Evolutionary conservation across 768 basidiomycete species (phyloP).

Genomic region (Tylopilus vinaceipallidus): DNA sequence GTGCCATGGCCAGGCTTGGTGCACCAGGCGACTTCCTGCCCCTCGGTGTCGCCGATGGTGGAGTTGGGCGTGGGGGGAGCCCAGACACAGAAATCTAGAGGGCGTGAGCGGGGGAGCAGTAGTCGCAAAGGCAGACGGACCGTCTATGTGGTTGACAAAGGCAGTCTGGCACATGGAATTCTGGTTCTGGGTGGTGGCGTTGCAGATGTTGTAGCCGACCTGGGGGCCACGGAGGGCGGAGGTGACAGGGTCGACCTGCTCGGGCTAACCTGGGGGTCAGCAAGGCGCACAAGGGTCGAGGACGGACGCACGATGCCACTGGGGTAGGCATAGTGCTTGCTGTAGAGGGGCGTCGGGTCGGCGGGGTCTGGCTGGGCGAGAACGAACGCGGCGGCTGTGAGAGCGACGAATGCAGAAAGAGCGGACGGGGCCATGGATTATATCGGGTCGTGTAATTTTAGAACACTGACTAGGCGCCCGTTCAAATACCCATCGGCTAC

Average conservation of each 20-base stretch:
- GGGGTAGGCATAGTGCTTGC: constrained; percentile 46
- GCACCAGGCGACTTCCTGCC: constrained; percentile 74
- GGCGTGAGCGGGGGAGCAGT: not conserved
- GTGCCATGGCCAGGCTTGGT: constrained; percentile 69
- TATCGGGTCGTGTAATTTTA: constrained; percentile 3
- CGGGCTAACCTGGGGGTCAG: constrained; percentile 37
- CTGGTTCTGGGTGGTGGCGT: constrained; percentile 61
- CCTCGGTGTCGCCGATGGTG: constrained; percentile 64
- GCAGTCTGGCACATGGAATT: constrained; percentile 69
- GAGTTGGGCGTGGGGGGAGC: constrained; percentile 50
- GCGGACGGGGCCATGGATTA: constrained; percentile 37
- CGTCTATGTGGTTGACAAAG: constrained; percentile 57
- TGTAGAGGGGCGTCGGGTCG: constrained; percentile 46
- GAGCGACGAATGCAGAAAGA: constrained; percentile 37
- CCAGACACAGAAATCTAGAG: constrained; percentile 70
- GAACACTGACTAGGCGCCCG: not conserved
- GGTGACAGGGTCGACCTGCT: constrained; percentile 44
- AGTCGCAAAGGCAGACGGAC: constrained; percentile 13
- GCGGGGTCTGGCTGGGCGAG: constrained; percentile 36
- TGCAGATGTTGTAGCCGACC: constrained; percentile 65
- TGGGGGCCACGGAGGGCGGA: constrained; percentile 52
- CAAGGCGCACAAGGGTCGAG: not conserved
- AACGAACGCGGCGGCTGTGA: constrained; percentile 33
- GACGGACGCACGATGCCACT: constrained; percentile 38
- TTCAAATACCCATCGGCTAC: constrained; percentile 25